Evolutionary conservation across 495 filamentous ascomycete species (phyloP).

Genomic region (Penicillium odoratum): DNA sequence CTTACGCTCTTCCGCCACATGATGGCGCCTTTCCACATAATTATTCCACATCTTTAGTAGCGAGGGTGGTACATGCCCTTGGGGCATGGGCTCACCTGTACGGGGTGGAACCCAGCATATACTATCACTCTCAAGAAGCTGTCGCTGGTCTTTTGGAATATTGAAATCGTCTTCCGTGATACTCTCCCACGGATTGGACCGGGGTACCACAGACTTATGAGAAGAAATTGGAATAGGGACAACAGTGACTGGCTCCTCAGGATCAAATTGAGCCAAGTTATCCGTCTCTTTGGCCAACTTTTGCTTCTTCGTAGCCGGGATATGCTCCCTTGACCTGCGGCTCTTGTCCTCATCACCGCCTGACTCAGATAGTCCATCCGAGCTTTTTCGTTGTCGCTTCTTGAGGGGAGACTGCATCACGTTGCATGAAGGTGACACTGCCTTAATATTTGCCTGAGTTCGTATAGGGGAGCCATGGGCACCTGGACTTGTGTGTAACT

Average conservation of each 20-base stretch:
- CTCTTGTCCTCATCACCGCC: neutral
- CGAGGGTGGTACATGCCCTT: constrained; percentile 37
- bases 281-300: neutral
- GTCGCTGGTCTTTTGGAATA: constrained; percentile 61
- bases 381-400: constrained; percentile 18
- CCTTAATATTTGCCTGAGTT: neutral
- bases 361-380: neutral
- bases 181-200: constrained; percentile 33
- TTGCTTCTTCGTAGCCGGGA: constrained; percentile 17
- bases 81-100: constrained; percentile 21
- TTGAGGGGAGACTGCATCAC: constrained; percentile 1
- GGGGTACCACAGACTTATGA: neutral
- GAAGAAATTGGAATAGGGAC: neutral
- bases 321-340: neutral
- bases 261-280: neutral
- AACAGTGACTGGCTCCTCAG: neutral
- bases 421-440: neutral
- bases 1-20: neutral
- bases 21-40: constrained; percentile 29
- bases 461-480: neutral
- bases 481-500: neutral
- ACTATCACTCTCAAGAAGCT: constrained; percentile 50
- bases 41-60: constrained; percentile 41
- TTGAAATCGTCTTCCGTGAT: constrained; percentile 48
- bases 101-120: constrained; percentile 48